Conservation (phyloP, 2,329 filamentous ascomycete species). For the Paracamarosporium sp. region DNA sequence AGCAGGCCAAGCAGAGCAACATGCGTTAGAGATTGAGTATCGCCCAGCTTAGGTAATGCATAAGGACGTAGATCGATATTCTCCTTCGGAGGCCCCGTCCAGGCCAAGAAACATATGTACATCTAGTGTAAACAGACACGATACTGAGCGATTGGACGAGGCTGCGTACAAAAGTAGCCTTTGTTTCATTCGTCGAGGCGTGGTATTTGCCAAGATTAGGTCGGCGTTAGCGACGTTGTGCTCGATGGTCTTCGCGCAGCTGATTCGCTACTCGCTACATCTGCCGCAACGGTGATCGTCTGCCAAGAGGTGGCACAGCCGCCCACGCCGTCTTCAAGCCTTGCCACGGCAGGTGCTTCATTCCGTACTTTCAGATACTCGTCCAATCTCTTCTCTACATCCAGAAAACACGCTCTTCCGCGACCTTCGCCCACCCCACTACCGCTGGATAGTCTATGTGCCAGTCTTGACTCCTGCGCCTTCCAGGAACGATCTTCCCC, state of each 20-base stretch:
- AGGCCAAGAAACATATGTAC: background rate
- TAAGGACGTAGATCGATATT: background rate
- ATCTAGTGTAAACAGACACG: background rate
- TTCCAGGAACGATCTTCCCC: background rate
- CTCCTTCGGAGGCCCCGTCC: background rate
- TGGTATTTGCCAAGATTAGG: background rate
- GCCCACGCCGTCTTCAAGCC: background rate
- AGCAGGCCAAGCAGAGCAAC: too few relatives aligned
- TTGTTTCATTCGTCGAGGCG: background rate
- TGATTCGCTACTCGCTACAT: background rate
- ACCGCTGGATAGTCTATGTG: background rate
- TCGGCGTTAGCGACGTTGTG: background rate
- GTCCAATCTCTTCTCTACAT: background rate
- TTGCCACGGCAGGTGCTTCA: background rate
- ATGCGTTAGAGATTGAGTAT: too few relatives aligned
- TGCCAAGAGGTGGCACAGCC: background rate
- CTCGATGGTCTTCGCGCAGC: background rate
- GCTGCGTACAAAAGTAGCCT: background rate
- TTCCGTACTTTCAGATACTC: background rate
- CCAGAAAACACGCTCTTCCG: background rate
- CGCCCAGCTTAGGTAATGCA: background rate
- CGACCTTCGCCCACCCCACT: background rate
- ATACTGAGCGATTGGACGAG: background rate
- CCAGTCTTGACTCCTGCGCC: background rate
- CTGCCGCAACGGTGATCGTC: background rate